Evolutionary conservation across 2,329 filamentous ascomycete genomes (phyloP).

Genomic region (Diaporthe sp.): DNA sequence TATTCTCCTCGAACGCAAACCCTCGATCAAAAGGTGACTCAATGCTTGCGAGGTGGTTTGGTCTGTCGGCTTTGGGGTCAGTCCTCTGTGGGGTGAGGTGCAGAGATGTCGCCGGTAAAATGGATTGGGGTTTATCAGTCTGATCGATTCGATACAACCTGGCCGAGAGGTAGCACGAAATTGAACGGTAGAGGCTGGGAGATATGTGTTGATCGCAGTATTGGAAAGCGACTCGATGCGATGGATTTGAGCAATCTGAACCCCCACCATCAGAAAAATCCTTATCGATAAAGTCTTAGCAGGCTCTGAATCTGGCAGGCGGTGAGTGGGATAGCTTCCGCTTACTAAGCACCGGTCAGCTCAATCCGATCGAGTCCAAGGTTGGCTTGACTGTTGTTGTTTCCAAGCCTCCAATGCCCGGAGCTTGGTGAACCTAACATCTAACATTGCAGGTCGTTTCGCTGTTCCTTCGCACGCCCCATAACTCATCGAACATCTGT

Average conservation of each 20-base stretch:
- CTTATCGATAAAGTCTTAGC: neutral
- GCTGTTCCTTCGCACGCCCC: neutral
- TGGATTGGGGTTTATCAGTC: accelerated
- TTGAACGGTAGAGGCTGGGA: neutral
- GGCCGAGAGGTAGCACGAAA: neutral
- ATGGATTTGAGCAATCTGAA: slow-evolving; percentile 9
- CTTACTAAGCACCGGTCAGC: neutral
- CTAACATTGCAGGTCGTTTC: neutral
- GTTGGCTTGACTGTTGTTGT: slow-evolving; percentile 17
- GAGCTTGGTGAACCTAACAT: neutral
- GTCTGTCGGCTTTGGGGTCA: neutral
- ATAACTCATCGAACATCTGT: neutral
- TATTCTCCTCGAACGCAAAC: neutral
- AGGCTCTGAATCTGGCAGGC: neutral
- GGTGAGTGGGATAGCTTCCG: neutral
- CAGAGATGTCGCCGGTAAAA: neutral
- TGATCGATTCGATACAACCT: too few species aligned
- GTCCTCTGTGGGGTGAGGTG: neutral
- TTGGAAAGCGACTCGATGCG: neutral
- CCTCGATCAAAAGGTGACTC: neutral
- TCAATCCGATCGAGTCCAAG: neutral
- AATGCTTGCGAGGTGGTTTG: neutral
- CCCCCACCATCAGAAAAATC: slow-evolving; percentile 24
- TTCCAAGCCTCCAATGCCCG: neutral
- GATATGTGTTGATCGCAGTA: neutral